phyloP scores from a whole-genome alignment of 352 stramenopile species.

The Phytophthora megakarya region DNA sequence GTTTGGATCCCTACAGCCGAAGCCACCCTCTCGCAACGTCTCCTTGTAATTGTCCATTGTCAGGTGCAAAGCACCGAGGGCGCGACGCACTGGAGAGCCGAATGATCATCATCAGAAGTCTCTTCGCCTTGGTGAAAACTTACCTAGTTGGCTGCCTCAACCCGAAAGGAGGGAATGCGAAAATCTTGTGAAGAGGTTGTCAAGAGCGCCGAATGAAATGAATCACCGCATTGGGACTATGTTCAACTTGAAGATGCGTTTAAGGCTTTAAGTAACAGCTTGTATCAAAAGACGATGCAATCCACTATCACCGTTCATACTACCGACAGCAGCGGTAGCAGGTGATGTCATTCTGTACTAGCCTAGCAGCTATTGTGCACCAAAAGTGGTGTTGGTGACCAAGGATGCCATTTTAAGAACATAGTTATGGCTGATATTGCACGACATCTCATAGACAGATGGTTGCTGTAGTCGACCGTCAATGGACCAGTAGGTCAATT shows the following conservation, averaged over 20 bases:
- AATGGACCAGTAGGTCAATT: conserved; percentile 39
- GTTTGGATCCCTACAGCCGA: conserved; percentile 1
- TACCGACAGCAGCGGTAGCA: conserved; percentile 7
- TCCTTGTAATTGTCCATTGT: conserved; percentile 9
- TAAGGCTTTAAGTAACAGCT: conserved; percentile 26
- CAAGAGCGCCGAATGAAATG: conserved; percentile 24
- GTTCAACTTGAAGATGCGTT: conserved; percentile 32
- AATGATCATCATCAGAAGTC: not conserved
- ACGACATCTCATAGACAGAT: conserved; percentile 14
- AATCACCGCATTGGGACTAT: conserved; percentile 43
- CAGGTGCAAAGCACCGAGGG: conserved; percentile 6
- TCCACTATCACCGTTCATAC: conserved; percentile 29
- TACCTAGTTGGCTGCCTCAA: conserved; percentile 14
- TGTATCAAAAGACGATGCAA: conserved; percentile 38
- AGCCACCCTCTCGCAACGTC: not conserved
- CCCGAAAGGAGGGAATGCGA: not conserved
- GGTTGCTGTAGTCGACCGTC: conserved; percentile 27
- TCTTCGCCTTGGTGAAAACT: not conserved
- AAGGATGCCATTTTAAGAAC: conserved; percentile 46
- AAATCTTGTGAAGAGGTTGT: conserved; percentile 10
- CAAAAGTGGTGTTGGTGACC: conserved; percentile 27
- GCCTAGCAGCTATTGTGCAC: conserved; percentile 32
- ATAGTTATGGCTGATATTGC: conserved; percentile 21
- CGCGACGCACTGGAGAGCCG: not conserved
- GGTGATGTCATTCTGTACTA: conserved; percentile 30